Base-by-base conservation (phyloP, 192 early-diverging fungal genomes). In the Entrophospora sp. region DNA sequence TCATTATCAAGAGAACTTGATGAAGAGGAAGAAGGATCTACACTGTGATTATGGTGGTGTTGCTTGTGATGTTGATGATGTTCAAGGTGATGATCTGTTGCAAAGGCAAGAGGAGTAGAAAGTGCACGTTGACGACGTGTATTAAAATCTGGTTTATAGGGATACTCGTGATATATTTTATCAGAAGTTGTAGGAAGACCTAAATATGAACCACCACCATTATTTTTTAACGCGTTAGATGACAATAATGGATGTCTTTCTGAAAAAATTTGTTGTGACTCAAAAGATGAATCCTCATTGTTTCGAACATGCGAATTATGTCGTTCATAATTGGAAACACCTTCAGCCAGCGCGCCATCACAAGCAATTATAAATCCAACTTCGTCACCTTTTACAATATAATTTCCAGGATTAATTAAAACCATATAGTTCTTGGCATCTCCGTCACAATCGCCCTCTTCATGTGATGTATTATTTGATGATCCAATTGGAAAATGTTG, bases 371-470 rank as follows among this genome's bases (percentile, higher is more conserved):
- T 28, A 62, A 68, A 68, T 30, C 45, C 67, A 51, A 68, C 51
- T 38, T 68, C 67, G 49, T 61, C 67, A 42, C 67, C 67, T 31
- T 68, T 59, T 13, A 68, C 58, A 31, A 59, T 42, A 45, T 68
- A 61, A 61, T 68, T 59, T 31, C 46, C 67, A 8, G 67, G 67
- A 32, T 68, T 68, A n/a, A 68, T 59, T 25, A 68, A 51, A 4
- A 68, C 58, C 14, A 28, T 61, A 27, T 61, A 68, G 24, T 61
- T 68, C 24, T 53, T 59, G 6, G 36, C 12, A 61, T 61, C 58
- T 9, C 43, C 25, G 6, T 42, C 35, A 6, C 30, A 16, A 8
- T 66, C 49, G 18, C 31, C 10, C 5, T 52, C 14, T 13, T 66
- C 28, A 10, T n/a, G 9, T 49, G 48, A 25, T 22, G n/a, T 31